Evolutionary conservation across 805 yeast genomes (phyloP), one percentile per base, ranked within the genome.

Genomic region (Metschnikowia hibisci): DNA sequence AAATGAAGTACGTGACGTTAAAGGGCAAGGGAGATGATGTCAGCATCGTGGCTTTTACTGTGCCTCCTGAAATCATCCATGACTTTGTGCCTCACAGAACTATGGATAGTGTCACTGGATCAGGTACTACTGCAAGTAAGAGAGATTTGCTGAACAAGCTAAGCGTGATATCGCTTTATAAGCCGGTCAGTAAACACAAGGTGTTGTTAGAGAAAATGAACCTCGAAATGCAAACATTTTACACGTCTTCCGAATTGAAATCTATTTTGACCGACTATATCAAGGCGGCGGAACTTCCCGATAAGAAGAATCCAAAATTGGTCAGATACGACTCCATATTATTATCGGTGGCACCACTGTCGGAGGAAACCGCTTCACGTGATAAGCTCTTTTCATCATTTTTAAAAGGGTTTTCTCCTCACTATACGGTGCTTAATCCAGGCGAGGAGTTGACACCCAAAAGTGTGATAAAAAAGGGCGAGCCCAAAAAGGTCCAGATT

Each of bases 1-100:
- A 88, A 59, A 72, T 74, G 34, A 79, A 80, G 1, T 77, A 82
- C 43, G 47, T 93, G 16, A 80, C 80, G 44, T 60, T 82, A 20
- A 87, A 89, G 52, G 97, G 96, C 6, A 86, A 87, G 56, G 93
- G 82, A 30, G 96, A 90, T 45, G 95, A 86, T 55, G 66, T 89
- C 22, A 73, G 76, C 0, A 69, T 91, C 15, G 37, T 36, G 22
- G 35, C 52, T 4, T 38, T 53, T 29, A 44, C 52, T 9, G 51
- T 47, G 4, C 51, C 51, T 3, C 35, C 39, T 7, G 53, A 52
- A n/a, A 67, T 73, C 2, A 64, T 89, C 20, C 76, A 71, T 30
- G 72, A 71, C 33, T 88, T 87, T 62, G 81, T 77, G 1, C 79
- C 91, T 3, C 87, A 84, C 59, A 80, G 71, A 61, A 51, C 52